phyloP scores from a whole-genome alignment of 257 asterid genomes.

The Cordia subcordata region DNA sequence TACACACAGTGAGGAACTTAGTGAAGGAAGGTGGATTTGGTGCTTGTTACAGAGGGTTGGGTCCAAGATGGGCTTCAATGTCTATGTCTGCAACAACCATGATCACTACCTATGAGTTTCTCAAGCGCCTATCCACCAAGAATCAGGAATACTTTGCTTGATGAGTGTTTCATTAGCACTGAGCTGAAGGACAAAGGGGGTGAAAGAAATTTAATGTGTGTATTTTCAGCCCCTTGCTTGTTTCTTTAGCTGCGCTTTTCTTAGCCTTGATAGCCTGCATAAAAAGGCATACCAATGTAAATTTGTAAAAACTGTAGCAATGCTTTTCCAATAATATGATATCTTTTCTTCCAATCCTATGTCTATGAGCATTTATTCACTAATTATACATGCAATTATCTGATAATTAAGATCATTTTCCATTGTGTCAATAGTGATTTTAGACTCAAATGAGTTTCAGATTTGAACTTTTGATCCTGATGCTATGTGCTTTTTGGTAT shows the following conservation, averaged over 20 bases:
- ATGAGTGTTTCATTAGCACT: too few species aligned
- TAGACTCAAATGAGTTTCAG: too few species aligned
- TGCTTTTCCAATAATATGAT: not conserved
- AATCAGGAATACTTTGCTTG: constrained; percentile 42
- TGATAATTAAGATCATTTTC: too few species aligned
- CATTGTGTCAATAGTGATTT: too few species aligned
- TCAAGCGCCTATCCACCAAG: constrained; percentile 81
- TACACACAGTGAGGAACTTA: constrained; percentile 64
- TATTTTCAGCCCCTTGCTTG: too few species aligned
- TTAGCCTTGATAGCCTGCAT: constrained; percentile 5
- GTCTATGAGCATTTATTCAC: too few species aligned
- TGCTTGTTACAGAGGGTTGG: constrained; percentile 92
- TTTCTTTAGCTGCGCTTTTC: too few species aligned
- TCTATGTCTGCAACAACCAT: constrained; percentile 90
- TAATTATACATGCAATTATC: too few species aligned
- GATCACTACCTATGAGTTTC: constrained; percentile 98
- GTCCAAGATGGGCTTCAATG: constrained; percentile 98
- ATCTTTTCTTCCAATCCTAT: not conserved
- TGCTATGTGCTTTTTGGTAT: too few species aligned
- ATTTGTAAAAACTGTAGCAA: constrained; percentile 28
- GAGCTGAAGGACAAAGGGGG: too few species aligned
- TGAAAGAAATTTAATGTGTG: too few species aligned
- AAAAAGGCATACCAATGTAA: constrained; percentile 25
- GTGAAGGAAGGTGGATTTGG: constrained; percentile 83
- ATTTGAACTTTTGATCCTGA: too few species aligned